Conservation (phyloP, 2,329 filamentous ascomycete species). For the Falciphora oryzae region DNA sequence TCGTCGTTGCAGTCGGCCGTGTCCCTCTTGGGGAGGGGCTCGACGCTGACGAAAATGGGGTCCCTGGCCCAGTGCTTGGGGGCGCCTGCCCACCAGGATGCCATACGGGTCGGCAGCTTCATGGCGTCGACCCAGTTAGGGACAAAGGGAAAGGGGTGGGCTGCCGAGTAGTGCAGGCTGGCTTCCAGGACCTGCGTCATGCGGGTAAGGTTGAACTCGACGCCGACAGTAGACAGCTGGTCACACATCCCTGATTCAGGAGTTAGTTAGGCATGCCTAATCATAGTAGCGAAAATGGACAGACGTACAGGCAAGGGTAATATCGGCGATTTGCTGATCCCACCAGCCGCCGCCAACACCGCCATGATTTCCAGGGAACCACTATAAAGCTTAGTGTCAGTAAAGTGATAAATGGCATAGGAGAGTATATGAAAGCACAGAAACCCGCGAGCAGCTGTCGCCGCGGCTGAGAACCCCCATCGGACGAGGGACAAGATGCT, state of each 20-base stretch:
- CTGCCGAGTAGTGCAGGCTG: constrained; percentile 25
- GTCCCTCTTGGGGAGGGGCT: constrained; percentile 17
- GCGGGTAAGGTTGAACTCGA: constrained; percentile 36
- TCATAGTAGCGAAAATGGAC: neutral
- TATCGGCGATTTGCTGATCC: constrained; percentile 27
- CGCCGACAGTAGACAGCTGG: constrained; percentile 25
- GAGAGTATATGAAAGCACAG: too few species aligned
- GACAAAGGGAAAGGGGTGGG: constrained; percentile 26
- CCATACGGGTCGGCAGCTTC: neutral
- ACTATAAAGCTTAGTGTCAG: constrained; percentile 18
- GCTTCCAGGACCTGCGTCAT: constrained; percentile 22
- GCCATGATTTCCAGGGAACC: constrained; percentile 59
- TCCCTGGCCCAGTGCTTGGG: constrained; percentile 21
- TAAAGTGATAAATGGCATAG: too few species aligned
- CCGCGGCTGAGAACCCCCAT: too few species aligned
- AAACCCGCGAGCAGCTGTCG: too few species aligned
- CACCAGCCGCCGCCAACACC: constrained; percentile 57
- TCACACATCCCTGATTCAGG: constrained; percentile 25
- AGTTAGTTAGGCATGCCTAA: neutral
- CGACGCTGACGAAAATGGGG: constrained; percentile 21
- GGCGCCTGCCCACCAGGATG: neutral
- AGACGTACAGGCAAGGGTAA: constrained; percentile 26
- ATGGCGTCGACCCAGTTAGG: constrained; percentile 10
- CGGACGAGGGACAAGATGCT: too few species aligned
- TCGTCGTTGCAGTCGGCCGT: constrained; percentile 15